Evolutionary conservation across 805 yeast species (phyloP), one percentile per base, ranked within the genome.

Genomic region (Diddensiella santjacobensis): DNA sequence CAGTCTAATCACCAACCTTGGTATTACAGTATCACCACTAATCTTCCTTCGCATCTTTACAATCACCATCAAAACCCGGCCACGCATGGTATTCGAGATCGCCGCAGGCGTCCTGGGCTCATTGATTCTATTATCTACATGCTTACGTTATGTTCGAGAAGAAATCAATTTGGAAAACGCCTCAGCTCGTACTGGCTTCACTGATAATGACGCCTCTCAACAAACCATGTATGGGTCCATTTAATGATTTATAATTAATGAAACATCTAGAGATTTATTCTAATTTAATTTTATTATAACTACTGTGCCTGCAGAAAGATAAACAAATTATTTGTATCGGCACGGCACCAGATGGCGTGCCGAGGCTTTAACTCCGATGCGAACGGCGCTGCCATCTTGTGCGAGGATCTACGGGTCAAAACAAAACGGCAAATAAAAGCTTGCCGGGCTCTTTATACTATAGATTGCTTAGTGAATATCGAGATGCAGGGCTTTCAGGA

Each of bases 81-180:
- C 61, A 8, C 50, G 50, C 24, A 3, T 48, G 35, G 49, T 54
- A 17, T 54, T 58, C 45, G 54, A 52, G 43, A 38, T 58, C 19
- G 56, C 51, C 8, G 23, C 53, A 4, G 49, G 23, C 22, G 52
- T 42, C 26, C 55, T 45, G 42, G 40, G 22, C 36, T 30, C 20
- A 6, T 20, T 48, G n/a, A 11, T 49, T 3, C 20, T 44, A 18
- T 23, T 42, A 24, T 11, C 49, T 3, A 44, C 52, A 22, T 20
- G 42, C 37, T 19, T 39, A 8, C 29, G 30, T 5, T 20, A 8
- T 39, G 37, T 22, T 8, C 31, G 13, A 8, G 31, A 13, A 8
- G 11, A 26, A 13, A 26, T 13, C 31, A 20, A 13, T 17, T 15
- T 20, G 37, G 30, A 22, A 20, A 39, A 22, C 18, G 30, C 33